phyloP scores from a whole-genome alignment of 495 filamentous ascomycete genomes.

The Apodospora peruviana region DNA sequence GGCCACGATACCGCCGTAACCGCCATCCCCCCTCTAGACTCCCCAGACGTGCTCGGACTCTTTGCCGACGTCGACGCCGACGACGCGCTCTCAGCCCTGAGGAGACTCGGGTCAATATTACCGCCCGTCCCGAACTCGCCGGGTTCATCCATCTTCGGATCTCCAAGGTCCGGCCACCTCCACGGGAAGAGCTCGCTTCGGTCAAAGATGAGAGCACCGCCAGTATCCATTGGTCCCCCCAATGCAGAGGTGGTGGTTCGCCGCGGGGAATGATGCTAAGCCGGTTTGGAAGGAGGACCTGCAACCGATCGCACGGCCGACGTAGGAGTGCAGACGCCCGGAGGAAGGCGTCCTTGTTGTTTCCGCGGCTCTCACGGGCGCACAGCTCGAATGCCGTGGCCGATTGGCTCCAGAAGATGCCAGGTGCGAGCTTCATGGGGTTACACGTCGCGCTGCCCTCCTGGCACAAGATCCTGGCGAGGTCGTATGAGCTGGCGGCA shows the following conservation, averaged over 20 bases:
- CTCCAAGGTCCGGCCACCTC: not conserved
- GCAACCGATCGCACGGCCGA: not conserved
- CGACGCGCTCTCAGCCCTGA: no score
- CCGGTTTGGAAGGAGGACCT: not conserved
- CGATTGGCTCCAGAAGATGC: constrained; percentile 1
- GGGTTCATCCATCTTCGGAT: not conserved
- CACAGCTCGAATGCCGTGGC: not conserved
- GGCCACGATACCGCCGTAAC: no score
- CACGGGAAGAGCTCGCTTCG: constrained; percentile 1
- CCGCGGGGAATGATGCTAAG: constrained; percentile 1
- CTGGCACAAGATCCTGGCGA: constrained; percentile 1
- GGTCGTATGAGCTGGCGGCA: constrained; percentile 2
- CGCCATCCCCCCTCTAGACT: no score
- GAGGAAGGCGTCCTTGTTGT: not conserved
- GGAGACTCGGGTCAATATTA: no score
- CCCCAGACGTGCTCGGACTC: no score
- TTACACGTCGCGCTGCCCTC: constrained; percentile 1
- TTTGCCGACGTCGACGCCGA: no score
- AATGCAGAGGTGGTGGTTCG: constrained; percentile 3
- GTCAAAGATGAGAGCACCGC: constrained; percentile 3
- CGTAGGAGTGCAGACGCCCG: not conserved
- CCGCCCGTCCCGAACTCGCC: no score
- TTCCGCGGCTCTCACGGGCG: not conserved
- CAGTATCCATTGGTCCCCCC: not conserved
- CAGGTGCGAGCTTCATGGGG: constrained; percentile 3